Conservation (phyloP, 2,329 filamentous ascomycete species). For the Pyrenophora teres region DNA sequence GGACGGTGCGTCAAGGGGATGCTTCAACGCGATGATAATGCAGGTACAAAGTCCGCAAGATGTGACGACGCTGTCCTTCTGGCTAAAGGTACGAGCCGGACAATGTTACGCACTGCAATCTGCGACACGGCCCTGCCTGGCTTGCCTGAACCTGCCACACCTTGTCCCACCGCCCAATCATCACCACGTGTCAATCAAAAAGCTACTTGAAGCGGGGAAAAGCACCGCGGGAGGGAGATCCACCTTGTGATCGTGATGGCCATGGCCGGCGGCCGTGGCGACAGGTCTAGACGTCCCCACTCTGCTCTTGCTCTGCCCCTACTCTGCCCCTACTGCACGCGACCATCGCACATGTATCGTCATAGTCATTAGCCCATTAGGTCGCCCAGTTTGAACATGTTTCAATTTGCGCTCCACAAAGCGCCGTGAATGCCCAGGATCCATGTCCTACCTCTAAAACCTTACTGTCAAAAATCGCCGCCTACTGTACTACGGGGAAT, state of each 20-base stretch:
- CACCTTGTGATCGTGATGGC: constrained; percentile 3
- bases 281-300: constrained; percentile 4
- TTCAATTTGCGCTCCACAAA: not conserved
- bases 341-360: not conserved
- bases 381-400: too few relatives aligned
- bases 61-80: not conserved
- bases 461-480: not conserved
- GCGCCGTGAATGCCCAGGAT: not conserved
- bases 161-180: constrained; percentile 10
- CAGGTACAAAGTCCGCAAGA: constrained; percentile 14
- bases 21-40: constrained; percentile 19
- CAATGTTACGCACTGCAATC: constrained; percentile 14
- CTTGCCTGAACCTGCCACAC: too few relatives aligned
- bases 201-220: constrained; percentile 6
- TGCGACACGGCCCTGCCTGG: constrained; percentile 10
- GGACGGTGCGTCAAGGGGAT: constrained; percentile 19
- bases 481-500: constrained; percentile 2
- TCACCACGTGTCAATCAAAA: constrained; percentile 11
- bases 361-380: not conserved
- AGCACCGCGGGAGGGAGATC: constrained; percentile 10
- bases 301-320: not conserved
- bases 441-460: not conserved
- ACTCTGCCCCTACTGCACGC: constrained; percentile 7
- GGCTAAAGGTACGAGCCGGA: not conserved
- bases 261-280: too few relatives aligned